phyloP scores from a whole-genome alignment of 257 asterid genomes.

The Solanum lycopersicoides region DNA sequence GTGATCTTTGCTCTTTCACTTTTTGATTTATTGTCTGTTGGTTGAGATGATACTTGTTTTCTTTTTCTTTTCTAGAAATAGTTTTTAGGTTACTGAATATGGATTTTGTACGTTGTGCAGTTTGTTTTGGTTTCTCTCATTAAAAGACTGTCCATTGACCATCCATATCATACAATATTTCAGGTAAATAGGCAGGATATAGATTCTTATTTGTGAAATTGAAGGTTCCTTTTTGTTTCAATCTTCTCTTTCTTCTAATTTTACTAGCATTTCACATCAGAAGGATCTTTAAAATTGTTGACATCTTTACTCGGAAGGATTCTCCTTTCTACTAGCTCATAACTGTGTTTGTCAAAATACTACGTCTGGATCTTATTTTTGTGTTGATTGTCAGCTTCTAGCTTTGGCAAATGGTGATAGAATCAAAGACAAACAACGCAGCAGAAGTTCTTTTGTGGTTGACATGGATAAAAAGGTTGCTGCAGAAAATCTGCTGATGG shows the following conservation, averaged over 20 bases:
- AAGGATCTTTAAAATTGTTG: neutral
- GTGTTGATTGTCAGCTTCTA: slow-evolving; percentile 50
- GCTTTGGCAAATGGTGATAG: slow-evolving; percentile 98
- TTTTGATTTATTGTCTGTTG: neutral
- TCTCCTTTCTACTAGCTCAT: neutral
- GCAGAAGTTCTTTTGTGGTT: slow-evolving; percentile 87
- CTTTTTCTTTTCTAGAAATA: neutral
- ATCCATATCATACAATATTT: slow-evolving; percentile 93
- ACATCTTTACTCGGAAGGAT: neutral
- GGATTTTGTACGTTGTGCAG: slow-evolving; percentile 29
- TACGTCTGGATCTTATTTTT: slow-evolving; percentile 3
- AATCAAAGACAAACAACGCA: slow-evolving; percentile 94
- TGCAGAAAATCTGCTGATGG: slow-evolving; percentile 81
- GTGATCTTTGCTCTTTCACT: neutral
- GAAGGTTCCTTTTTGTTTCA: neutral
- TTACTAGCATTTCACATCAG: neutral
- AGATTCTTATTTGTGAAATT: neutral
- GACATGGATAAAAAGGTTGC: slow-evolving; percentile 93
- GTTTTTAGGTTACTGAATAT: neutral
- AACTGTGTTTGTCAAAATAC: neutral
- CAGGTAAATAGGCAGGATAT: slow-evolving; percentile 40
- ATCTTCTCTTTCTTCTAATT: neutral
- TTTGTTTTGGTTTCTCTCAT: slow-evolving; percentile 83
- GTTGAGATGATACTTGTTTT: neutral
- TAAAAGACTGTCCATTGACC: slow-evolving; percentile 89